Base-by-base conservation (phyloP, 345 rosid genomes). In the Aquilaria sinensis region DNA sequence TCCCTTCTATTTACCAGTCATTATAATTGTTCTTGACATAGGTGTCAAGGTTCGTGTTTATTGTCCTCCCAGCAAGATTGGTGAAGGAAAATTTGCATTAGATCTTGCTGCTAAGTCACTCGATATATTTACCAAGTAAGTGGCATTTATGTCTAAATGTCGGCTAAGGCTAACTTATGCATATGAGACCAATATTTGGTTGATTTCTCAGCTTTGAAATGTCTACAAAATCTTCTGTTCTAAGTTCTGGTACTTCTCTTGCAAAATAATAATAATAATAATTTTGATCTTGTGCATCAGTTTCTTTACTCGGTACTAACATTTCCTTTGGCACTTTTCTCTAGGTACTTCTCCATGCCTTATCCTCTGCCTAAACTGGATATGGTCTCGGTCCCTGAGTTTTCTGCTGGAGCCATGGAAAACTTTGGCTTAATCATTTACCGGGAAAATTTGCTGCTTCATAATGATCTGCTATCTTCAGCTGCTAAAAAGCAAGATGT, bases 321-420 rank as follows among this genome's bases (percentile, higher is more conserved):
- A 16, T 16, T 16, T 16, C 23, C 23, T 16, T 16, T 0, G n/a
- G 48, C 58, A 31, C 33, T 37, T n/a, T 48, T 30, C 47, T 46
- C 47, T 23, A 77, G 81, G 72, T 80, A 67, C 70, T 74, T 80
- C 69, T 80, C 75, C 9, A 62, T 64, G 72, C 75, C 81, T 31
- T 77, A 75, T 13, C 77, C 79, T 14, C 80, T 80, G 12, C 78
- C 81, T 51, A 77, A 77, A 53, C 57, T 77, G 57, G 80, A 77
- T 57, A 70, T 81, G 77, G 78, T 77, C 31, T 72, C 80, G 12
- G 78, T 81, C 46, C 76, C 83, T 4, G 80, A 78, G 55, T 70
- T 78, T 65, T 4, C 75, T 12, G 73, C 34, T 23, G 80, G 83
- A 31, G 83, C 83, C 9, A 80, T 77, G 81, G 85, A 80, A 70